These are phyloP conservation scores for Kwoniella bestiolae DNA, from an alignment of 768 basidiomycete species.

Conservation along the genomic window DNA sequence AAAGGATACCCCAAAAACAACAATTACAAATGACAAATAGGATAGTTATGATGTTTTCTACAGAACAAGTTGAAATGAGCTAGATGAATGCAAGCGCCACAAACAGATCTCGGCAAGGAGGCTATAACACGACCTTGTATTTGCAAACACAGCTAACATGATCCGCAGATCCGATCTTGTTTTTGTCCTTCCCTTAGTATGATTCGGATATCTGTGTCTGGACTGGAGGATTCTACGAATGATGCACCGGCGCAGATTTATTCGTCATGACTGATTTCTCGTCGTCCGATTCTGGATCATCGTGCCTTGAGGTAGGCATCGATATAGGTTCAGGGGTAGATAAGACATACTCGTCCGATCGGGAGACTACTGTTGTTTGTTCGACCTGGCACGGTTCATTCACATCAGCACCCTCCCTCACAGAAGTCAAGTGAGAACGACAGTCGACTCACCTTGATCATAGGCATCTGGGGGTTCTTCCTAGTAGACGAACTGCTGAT, in stretches of 20 bases:
- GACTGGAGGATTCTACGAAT: neutral
- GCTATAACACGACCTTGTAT: too few species aligned
- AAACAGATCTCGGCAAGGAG: too few species aligned
- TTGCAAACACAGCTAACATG: too few species aligned
- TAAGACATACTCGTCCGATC: slow-evolving; percentile 16
- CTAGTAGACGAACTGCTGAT: slow-evolving; percentile 3
- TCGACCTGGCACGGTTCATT: neutral
- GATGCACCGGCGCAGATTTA: slow-evolving; percentile 1
- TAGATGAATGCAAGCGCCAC: too few species aligned
- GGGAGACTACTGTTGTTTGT: slow-evolving; percentile 2
- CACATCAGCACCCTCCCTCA: neutral
- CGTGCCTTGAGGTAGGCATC: neutral
- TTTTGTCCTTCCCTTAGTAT: too few species aligned
- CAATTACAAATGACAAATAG: too few species aligned
- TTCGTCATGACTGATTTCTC: slow-evolving; percentile 2
- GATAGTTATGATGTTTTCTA: too few species aligned
- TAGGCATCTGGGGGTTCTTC: slow-evolving; percentile 10
- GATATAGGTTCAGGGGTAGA: neutral
- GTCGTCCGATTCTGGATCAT: slow-evolving; percentile 1
- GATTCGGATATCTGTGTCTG: too few species aligned
- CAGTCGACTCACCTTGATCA: slow-evolving; percentile 5
- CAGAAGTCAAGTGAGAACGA: neutral
- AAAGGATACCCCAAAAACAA: too few species aligned
- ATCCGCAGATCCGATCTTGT: too few species aligned
- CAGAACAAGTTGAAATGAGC: too few species aligned